Percentiles rank a stretch among this genome's conserved stretches.
These are phyloP conservation scores for Zygosaccharomyces pseudobailii DNA, from an alignment of 1,139 yeast species.

Conservation along the genomic window DNA sequence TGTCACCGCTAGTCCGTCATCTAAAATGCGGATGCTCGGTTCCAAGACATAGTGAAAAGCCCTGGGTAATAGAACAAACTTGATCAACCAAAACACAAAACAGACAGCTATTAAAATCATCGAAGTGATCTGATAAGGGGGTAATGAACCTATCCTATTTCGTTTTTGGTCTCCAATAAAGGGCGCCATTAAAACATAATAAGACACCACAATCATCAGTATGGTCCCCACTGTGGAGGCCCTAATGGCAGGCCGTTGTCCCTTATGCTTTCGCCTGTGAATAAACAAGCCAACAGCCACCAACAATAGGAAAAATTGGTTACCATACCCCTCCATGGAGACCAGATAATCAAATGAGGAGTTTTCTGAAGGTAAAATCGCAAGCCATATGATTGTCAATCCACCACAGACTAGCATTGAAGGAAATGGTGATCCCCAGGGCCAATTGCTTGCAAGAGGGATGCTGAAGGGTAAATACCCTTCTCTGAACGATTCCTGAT, in stretches of 20 bases:
- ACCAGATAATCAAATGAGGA: constrained; percentile 54
- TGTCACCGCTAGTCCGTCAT: constrained; percentile 54
- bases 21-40: constrained; percentile 38
- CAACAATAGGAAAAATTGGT: constrained; percentile 45
- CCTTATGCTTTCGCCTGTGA: constrained; percentile 45
- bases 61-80: constrained; percentile 45
- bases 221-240: constrained; percentile 45
- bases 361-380: constrained; percentile 46
- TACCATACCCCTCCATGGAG: constrained; percentile 54
- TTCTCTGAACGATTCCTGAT: constrained; percentile 61
- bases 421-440: constrained; percentile 53
- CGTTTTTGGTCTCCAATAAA: constrained; percentile 40
- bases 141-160: constrained; percentile 44
- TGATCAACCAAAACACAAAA: constrained; percentile 46
- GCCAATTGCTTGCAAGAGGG: constrained; percentile 53
- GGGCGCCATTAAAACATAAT: constrained; percentile 46
- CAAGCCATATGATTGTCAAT: constrained; percentile 38
- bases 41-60: constrained; percentile 42
- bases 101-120: constrained; percentile 36
- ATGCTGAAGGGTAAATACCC: constrained; percentile 54
- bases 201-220: constrained; percentile 39
- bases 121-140: constrained; percentile 47
- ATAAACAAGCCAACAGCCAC: constrained; percentile 51
- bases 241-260: constrained; percentile 45
- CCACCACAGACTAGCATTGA: constrained; percentile 36